Evolutionary conservation across 2,329 filamentous ascomycete genomes (phyloP), one percentile per base, ranked within the genome.

Genomic region (Pseudocercospora crystallina): DNA sequence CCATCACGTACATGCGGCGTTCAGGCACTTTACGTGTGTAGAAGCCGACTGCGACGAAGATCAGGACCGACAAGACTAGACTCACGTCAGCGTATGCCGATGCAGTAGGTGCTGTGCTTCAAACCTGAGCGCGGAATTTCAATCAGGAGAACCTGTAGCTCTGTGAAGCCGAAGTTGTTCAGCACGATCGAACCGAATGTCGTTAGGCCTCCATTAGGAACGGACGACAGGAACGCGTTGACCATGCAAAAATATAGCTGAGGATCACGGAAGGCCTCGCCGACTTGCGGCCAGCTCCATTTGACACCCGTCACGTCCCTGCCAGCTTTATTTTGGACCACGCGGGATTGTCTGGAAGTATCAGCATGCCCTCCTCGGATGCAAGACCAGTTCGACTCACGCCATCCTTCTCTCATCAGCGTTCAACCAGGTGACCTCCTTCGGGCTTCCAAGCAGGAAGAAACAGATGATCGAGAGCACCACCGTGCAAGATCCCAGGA

Each of bases 1-100:
- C 60, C 68, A 70, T 71, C 49, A 71, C 59, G 45, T 63, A 68
- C 54, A 71, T 57, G 20, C 68, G 61, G 15, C 62, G 52, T 36
- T 65, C 61, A n/a, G 60, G 56, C 3, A 62, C 58, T 11, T 48
- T 55, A 37, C 66, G 62, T 8, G 64, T 68, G 48, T 67, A 68
- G 31, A 67, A 48, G 33, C 63, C 66, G 15, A 69, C 64, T 29
- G 52, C 38, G 36, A 68, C 20, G 57, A 69, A 69, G 44, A 69
- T 61, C 8, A 65, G 33, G 9, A 68, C 59, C 0, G 65, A 68
- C 2, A 63, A 52, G 11, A 65, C 62, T 59, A 44, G 42, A 8
- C 5, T 5, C 17, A 29, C 5, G n/a, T 45, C 32, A 38, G 34
- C 20, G 26, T 40, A 15, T 20, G 33, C 10, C 5, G 11, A 10